phyloP scores from a whole-genome alignment of 352 stramenopile genomes.

The Phytopythium aichiense region DNA sequence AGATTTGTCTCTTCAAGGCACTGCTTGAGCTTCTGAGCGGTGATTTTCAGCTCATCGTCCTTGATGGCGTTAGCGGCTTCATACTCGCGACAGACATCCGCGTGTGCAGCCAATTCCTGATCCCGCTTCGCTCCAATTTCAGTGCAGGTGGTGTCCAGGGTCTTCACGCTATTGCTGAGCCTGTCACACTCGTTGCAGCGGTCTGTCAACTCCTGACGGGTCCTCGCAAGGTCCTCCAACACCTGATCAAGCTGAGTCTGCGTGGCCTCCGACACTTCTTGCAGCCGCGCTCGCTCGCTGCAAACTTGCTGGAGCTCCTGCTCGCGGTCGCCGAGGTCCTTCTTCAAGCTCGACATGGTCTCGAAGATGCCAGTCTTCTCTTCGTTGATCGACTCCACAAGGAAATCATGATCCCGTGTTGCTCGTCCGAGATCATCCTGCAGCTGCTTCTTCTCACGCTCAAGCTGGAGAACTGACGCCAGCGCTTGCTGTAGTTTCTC shows the following conservation, averaged over 20 bases:
- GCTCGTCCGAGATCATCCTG: constrained; percentile 2
- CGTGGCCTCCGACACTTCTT: not conserved
- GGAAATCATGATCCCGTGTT: constrained; percentile 1
- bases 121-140: not conserved
- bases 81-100: not conserved
- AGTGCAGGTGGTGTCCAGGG: not conserved
- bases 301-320: not conserved
- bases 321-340: not conserved
- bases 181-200: not conserved
- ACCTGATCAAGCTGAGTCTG: not conserved
- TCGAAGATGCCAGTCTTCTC: constrained; percentile 6
- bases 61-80: not conserved
- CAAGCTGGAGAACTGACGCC: not conserved
- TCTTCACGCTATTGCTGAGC: not conserved
- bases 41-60: not conserved
- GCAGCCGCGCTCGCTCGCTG: not conserved
- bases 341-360: not conserved
- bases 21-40: not conserved
- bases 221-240: not conserved
- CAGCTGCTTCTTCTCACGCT: constrained; percentile 6
- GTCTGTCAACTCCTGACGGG: not conserved
- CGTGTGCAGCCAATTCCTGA: not conserved
- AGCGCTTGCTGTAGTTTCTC: constrained; percentile 2
- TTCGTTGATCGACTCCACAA: constrained; percentile 1
- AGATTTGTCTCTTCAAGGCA: not conserved